Evolutionary conservation across 1,284 basidiomycete species (phyloP).

Genomic region (Sanghuangporus weigelae): DNA sequence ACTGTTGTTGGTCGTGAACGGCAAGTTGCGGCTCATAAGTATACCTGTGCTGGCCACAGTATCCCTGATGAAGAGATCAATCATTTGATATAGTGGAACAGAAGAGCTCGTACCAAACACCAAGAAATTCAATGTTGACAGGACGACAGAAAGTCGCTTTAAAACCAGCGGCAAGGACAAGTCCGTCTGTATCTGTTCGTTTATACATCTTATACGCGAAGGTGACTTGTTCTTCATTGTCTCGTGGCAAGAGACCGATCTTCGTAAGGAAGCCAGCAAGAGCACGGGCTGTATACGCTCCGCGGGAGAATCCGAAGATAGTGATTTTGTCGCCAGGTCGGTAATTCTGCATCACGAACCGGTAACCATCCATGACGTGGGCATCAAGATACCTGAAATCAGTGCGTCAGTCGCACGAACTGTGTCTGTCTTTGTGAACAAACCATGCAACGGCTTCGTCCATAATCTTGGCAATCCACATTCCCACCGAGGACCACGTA

Average conservation of each 20-base stretch:
- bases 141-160: constrained; percentile 59
- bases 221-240: constrained; percentile 53
- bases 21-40: constrained; percentile 47
- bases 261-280: constrained; percentile 60
- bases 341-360: constrained; percentile 66
- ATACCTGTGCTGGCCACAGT: constrained; percentile 64
- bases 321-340: constrained; percentile 53
- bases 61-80: constrained; percentile 39
- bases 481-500: constrained; percentile 44
- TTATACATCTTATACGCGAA: constrained; percentile 66
- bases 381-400: constrained; percentile 48
- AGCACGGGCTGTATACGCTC: constrained; percentile 72
- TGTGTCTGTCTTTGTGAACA: constrained; percentile 16
- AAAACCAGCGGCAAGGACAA: constrained; percentile 48
- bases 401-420: neutral
- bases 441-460: constrained; percentile 61
- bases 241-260: constrained; percentile 55
- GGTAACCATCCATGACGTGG: constrained; percentile 63
- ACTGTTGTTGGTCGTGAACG: constrained; percentile 57
- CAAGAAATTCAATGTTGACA: constrained; percentile 58
- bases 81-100: neutral
- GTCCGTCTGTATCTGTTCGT: constrained; percentile 32
- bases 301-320: constrained; percentile 69
- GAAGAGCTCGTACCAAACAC: constrained; percentile 48
- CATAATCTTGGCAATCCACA: constrained; percentile 43